phyloP scores from a whole-genome alignment of 306 rosid species.

The Astragalus glycyphyllos region DNA sequence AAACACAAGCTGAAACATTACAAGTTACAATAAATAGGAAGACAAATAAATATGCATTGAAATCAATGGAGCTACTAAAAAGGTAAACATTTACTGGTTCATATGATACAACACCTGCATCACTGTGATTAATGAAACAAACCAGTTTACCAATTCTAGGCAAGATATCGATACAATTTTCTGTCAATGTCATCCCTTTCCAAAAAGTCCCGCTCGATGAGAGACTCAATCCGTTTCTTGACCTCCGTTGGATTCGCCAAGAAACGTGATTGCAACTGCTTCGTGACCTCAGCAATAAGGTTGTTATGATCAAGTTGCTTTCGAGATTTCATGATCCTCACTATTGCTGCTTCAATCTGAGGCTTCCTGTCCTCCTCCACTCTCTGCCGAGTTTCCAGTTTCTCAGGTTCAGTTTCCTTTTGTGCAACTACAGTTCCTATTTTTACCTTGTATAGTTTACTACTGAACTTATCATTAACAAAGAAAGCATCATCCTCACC shows the following conservation, averaged over 20 bases:
- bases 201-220: constrained; percentile 91
- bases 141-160: constrained; percentile 47
- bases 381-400: constrained; percentile 90
- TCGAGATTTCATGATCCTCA: constrained; percentile 91
- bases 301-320: constrained; percentile 87
- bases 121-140: constrained; percentile 35
- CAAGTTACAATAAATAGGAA: constrained; percentile 13
- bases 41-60: constrained; percentile 48
- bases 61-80: constrained; percentile 46
- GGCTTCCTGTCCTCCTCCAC: constrained; percentile 99
- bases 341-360: constrained; percentile 91
- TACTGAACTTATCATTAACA: constrained; percentile 82
- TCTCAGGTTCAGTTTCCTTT: constrained; percentile 92
- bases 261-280: constrained; percentile 82
- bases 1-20: constrained; percentile 23
- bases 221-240: constrained; percentile 85
- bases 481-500: constrained; percentile 79
- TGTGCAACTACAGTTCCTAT: constrained; percentile 96
- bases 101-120: constrained; percentile 41
- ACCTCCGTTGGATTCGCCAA: constrained; percentile 89
- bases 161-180: constrained; percentile 90
- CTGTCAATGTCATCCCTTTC: constrained; percentile 84
- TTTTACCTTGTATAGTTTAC: constrained; percentile 90
- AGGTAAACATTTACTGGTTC: constrained; percentile 35
- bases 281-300: constrained; percentile 86